Base-by-base conservation (phyloP, 139 green algal species). In the Chlorella sp. region DNA sequence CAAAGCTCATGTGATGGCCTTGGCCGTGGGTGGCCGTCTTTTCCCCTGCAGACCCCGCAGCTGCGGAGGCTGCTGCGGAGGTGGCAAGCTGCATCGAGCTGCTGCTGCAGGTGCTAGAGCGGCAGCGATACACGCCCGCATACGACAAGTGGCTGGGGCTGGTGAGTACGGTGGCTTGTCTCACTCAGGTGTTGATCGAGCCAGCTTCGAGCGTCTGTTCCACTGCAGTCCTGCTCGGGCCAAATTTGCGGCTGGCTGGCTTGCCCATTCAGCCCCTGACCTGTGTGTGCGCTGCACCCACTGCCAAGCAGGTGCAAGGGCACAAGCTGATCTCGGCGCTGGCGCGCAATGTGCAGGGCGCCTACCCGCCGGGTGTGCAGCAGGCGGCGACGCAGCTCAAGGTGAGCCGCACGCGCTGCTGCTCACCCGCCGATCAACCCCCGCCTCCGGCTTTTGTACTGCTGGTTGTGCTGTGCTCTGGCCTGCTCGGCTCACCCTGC, bases 1-100 rank as follows among this genome's bases (percentile, higher is more conserved):
- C n/a, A n/a, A n/a, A n/a, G n/a, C n/a, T n/a, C n/a, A n/a, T n/a
- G n/a, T n/a, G n/a, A n/a, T n/a, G n/a, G n/a, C n/a, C n/a, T n/a
- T n/a, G n/a, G n/a, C n/a, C n/a, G n/a, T n/a, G n/a, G n/a, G n/a
- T n/a, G n/a, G n/a, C n/a, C n/a, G 46, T 7, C 7, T 11, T 11
- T 11, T 24, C 24, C 11, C 40, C 70, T 56, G 38, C 38, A 76
- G 38, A 30, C 41, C 22, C 38, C 14, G 34, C 34, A 46, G 70
- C 51, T 24, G 51, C 13, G 9, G 51, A 60, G 51, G 51, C 51
- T 20, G 51, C 43, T 9, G 58, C 40, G 0, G 58, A 73, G 77
- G n/a, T 75, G 69, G 38, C 38, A 17, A 38, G 34, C n/a, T 83
- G 77, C 60, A 34, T 30, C n/a, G 60, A 73, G 60, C 58, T 74